Evolutionary conservation across 176 grass and related monocot species (phyloP).

Genomic region (Bolboschoenus planiculmis): DNA sequence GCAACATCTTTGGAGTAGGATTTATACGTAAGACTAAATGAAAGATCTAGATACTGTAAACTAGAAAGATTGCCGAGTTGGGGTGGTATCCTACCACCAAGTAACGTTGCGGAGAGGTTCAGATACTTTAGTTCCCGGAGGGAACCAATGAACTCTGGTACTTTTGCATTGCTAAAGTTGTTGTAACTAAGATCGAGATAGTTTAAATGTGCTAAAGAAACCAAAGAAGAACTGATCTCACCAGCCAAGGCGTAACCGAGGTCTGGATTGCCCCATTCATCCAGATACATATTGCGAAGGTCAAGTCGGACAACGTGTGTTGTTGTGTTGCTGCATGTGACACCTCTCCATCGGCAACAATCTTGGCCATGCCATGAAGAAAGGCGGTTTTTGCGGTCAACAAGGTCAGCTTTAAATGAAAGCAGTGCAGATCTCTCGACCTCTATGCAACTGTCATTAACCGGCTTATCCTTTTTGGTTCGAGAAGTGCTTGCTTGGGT

Average conservation of each 20-base stretch:
- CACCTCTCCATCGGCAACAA: constrained; percentile 34
- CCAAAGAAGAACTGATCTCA: constrained; percentile 18
- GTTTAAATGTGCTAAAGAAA: constrained; percentile 2
- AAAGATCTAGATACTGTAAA: constrained; percentile 4
- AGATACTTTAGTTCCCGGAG: constrained; percentile 27
- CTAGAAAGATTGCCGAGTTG: constrained; percentile 36
- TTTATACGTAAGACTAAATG: too few relatives aligned
- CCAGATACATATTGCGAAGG: background rate
- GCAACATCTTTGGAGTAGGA: background rate
- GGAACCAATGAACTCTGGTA: constrained; percentile 24
- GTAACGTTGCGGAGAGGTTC: background rate
- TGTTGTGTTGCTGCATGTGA: constrained; percentile 13
- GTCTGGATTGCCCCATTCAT: background rate
- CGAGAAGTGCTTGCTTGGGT: background rate
- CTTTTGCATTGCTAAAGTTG: background rate
- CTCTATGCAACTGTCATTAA: background rate
- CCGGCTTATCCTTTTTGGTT: background rate
- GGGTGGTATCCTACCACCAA: constrained; percentile 18
- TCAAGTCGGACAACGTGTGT: constrained; percentile 20
- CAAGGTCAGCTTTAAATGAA: constrained; percentile 16
- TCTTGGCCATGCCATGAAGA: constrained; percentile 25
- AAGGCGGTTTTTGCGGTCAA: background rate
- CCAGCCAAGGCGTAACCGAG: background rate
- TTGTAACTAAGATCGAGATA: too few relatives aligned
- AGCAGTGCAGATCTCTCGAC: constrained; percentile 9